Conservation (phyloP, 192 early-diverging fungal genomes). For the Diversispora eburnea region DNA sequence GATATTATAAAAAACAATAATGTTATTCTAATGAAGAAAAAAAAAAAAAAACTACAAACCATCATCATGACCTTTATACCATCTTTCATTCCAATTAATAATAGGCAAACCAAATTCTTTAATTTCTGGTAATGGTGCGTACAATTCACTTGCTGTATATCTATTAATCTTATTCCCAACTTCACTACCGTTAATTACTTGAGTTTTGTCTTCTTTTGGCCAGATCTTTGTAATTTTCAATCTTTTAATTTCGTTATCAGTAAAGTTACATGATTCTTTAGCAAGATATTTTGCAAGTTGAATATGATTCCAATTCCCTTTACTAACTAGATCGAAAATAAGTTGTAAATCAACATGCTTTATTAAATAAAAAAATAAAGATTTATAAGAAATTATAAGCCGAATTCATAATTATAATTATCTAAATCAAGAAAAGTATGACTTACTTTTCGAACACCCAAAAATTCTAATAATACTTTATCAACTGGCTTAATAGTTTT, state of each 20-base stretch:
- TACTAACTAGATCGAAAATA: constrained; percentile 72
- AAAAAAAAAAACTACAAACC: neutral
- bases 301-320: constrained; percentile 80
- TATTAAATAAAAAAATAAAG: too few species aligned
- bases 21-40: too few species aligned
- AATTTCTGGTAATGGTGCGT: constrained; percentile 59
- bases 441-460: constrained; percentile 77
- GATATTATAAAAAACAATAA: constrained; percentile 38
- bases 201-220: constrained; percentile 56
- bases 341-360: constrained; percentile 79
- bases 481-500: constrained; percentile 34
- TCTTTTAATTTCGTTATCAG: constrained; percentile 53
- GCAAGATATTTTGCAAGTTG: constrained; percentile 82
- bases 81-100: constrained; percentile 62
- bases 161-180: constrained; percentile 33
- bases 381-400: neutral
- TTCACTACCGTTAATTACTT: constrained; percentile 46
- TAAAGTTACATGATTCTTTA: constrained; percentile 51
- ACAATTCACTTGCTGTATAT: constrained; percentile 61
- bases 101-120: constrained; percentile 60
- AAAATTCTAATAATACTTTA: constrained; percentile 55
- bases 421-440: neutral
- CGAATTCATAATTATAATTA: neutral
- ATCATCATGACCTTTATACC: constrained; percentile 38
- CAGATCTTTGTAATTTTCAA: constrained; percentile 67